These are phyloP conservation scores for Aspergillus sp. DNA, from an alignment of 2,329 filamentous ascomycete genomes.

Conservation along the genomic window DNA sequence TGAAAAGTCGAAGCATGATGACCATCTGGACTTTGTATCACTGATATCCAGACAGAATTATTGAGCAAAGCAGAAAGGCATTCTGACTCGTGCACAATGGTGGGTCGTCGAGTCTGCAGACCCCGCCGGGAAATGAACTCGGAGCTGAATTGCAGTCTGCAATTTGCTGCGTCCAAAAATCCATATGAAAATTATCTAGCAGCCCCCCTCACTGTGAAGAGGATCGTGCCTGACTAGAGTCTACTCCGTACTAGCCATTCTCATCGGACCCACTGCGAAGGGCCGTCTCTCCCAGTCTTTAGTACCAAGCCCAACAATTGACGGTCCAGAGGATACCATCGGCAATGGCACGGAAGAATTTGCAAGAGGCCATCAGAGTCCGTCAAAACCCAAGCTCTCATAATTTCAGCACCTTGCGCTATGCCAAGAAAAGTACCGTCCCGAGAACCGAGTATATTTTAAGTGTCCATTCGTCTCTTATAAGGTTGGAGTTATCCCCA, in stretches of 20 bases:
- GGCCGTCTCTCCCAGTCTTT: conserved; percentile 7
- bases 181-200: not conserved
- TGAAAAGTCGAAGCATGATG: not conserved
- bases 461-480: not conserved
- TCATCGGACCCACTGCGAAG: conserved; percentile 6
- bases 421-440: not conserved
- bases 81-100: not conserved
- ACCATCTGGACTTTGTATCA: too few relatives aligned
- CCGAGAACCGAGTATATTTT: not conserved
- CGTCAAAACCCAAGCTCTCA: not conserved
- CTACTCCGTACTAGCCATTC: not conserved
- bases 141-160: not conserved
- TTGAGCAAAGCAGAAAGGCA: not conserved
- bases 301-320: not conserved
- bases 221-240: conserved; percentile 19
- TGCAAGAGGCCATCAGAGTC: not conserved
- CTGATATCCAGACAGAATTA: too few relatives aligned
- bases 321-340: not conserved
- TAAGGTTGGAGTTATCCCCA: not conserved
- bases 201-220: conserved; percentile 18
- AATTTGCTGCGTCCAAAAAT: not conserved
- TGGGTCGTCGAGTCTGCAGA: not conserved
- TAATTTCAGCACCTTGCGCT: not conserved
- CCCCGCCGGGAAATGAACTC: conserved; percentile 5
- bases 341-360: not conserved